Base-by-base conservation (phyloP, 2,329 filamentous ascomycete genomes). In the Fusarium metavorans region DNA sequence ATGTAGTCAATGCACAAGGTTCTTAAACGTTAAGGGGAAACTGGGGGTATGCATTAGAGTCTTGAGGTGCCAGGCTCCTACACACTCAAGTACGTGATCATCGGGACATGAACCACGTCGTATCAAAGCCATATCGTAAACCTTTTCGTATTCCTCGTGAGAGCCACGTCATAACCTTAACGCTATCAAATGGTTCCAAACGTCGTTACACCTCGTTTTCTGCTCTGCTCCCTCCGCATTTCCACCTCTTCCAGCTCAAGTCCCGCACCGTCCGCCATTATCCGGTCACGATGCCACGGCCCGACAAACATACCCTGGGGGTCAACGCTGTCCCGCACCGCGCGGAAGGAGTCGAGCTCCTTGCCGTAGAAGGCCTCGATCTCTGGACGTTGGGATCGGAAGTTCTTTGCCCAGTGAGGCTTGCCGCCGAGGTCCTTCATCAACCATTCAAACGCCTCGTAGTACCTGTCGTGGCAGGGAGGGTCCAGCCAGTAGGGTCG, bases 331-430 rank as follows among this genome's bases (percentile, higher is more conserved):
- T 92, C 87, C 63, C 95, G 88, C 8, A 97, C 87, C 32, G 87
- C 84, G 45, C 93, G 86, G 89, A 93, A 98, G 56, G 89, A 84
- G 20, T 87, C 83, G 68, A 97, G 85, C 57, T 92, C 85, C n/a
- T 87, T 82, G 45, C 92, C 92, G 80, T 97, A 97, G 82, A 94
- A 90, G 2, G 82, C 81, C 68, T 90, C 88, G 50, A 97, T 87
- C 34, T 94, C 90, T 0, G 85, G 78, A 13, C 89, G 87, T 5
- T 89, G 87, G 10, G 88, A 87, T 56, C 87, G 85, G 82, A 97
- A 98, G 82, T 98, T 97, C 88, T 98, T 98, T 9, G 95, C 95
- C 94, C 95, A 98, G 83, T 98, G 95, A 20, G 95, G 95, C 54
- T 90, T 90, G 10, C 93, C 95, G 62, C 93, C 94, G 76, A 97